Evolutionary conservation across 139 green algal genomes (phyloP), one percentile per base, ranked within the genome.

Genomic region (Micromonas pusilla): DNA sequence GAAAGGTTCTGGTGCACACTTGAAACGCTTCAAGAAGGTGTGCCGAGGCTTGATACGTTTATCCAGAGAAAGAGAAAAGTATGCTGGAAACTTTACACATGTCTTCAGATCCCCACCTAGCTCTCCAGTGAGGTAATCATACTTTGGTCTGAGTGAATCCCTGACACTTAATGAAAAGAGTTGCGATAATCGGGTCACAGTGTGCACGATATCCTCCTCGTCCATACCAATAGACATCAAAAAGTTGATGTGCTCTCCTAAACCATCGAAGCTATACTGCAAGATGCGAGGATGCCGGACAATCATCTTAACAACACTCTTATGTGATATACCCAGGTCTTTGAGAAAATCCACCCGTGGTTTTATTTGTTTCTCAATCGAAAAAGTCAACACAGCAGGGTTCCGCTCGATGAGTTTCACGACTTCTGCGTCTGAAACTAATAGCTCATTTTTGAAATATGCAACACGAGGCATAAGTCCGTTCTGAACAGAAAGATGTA

Each of bases 141-240:
- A 94, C 80, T 93, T 93, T 63, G 89, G 89, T 70, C 30, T 75
- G 67, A 93, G 72, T 39, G 83, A 87, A 74, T 82, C 70, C 6
- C 77, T 79, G 26, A 93, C 70, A 30, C 80, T 84, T 21, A 93
- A 76, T 0, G 78, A 89, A 20, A 94, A 85, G 6, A 91, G 63
- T 82, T 91, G 87, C 2, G 83, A 79, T 34, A 92, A 85, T 26
- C 88, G 73, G 4, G 66, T 38, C 0, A 91, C 39, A 33, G 81
- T 79, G 1, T 66, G 33, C 1, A 73, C 85, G 21, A 90, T 73
- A 33, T 92, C 78, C 23, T 77, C 37, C 28, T 67, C 30, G 33
- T 45, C 72, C 79, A 93, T 81, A 52, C 89, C 89, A 57, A 92
- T 88, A 62, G 38, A 73, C 33, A 53, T 34, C 28, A 86, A 66